Conservation (phyloP, 1,284 basidiomycete species). For the Apiotrichum gracile region DNA sequence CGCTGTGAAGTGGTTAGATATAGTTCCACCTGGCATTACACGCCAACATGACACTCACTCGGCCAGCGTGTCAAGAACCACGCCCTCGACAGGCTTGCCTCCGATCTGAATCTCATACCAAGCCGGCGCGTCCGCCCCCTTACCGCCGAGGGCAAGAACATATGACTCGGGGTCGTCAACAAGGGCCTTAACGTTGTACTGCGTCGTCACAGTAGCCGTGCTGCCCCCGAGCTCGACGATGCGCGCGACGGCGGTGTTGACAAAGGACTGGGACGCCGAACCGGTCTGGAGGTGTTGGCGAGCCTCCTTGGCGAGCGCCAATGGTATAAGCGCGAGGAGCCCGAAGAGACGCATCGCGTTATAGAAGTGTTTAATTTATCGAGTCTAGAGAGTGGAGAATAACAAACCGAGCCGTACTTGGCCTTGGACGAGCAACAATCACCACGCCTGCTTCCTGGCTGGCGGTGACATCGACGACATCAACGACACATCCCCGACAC, state of each 20-base stretch:
- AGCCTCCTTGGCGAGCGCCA: not conserved
- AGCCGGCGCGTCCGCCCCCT: slow-evolving; percentile 62
- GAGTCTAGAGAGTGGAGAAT: not conserved
- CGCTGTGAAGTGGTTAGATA: slow-evolving; percentile 17
- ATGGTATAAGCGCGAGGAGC: slow-evolving; percentile 3
- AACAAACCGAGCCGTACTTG: not conserved
- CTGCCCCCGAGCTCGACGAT: slow-evolving; percentile 81
- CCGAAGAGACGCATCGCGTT: slow-evolving; percentile 9
- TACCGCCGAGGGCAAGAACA: slow-evolving; percentile 61
- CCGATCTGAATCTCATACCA: slow-evolving; percentile 67
- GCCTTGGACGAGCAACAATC: not conserved
- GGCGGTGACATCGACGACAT: not conserved
- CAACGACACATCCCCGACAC: not conserved
- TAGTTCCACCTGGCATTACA: too few relatives aligned
- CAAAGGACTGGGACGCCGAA: slow-evolving; percentile 52
- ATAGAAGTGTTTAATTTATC: not conserved
- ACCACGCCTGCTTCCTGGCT: not conserved
- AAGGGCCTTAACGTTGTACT: slow-evolving; percentile 72
- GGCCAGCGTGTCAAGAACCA: slow-evolving; percentile 11
- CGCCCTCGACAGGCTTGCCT: slow-evolving; percentile 54
- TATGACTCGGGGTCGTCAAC: slow-evolving; percentile 60
- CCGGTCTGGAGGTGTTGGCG: slow-evolving; percentile 8
- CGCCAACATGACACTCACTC: slow-evolving; percentile 17
- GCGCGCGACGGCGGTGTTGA: slow-evolving; percentile 80
- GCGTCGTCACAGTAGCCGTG: slow-evolving; percentile 75